Percentiles rank a stretch among this genome's conserved stretches.
phyloP scores from a whole-genome alignment of 306 rosid species.

The Sechiopsis laciniata region DNA sequence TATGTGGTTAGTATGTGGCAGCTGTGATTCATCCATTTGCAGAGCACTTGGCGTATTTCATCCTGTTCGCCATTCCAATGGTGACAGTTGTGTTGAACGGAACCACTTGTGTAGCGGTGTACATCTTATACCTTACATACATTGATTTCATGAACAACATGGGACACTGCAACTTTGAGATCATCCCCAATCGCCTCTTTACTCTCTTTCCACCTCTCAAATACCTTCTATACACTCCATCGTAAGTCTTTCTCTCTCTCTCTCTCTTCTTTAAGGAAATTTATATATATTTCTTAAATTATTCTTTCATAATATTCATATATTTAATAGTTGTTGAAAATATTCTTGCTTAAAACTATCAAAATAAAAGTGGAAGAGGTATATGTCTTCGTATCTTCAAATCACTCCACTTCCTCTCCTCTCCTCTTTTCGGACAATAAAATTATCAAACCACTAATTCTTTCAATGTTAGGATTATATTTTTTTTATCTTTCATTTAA shows the following conservation, averaged over 20 bases:
- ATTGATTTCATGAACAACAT: constrained; percentile 47
- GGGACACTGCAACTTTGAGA: constrained; percentile 48
- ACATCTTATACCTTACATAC: constrained; percentile 20
- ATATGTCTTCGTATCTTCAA: too few species aligned
- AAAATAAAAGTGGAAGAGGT: too few species aligned
- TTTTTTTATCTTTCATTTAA: too few species aligned
- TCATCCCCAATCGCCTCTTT: constrained; percentile 38
- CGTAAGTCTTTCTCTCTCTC: constrained; percentile 28
- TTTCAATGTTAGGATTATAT: too few species aligned
- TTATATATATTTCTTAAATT: too few species aligned
- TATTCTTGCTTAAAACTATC: too few species aligned
- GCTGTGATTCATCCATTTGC: constrained; percentile 52
- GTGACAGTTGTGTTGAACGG: constrained; percentile 4
- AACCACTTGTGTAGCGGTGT: constrained; percentile 18
- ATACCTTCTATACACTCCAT: constrained; percentile 38
- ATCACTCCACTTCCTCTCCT: too few species aligned
- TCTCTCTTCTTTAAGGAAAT: not conserved
- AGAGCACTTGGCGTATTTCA: constrained; percentile 34
- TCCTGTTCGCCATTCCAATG: constrained; percentile 34
- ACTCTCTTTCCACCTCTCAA: constrained; percentile 42
- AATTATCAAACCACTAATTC: too few species aligned
- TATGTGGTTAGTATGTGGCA: too few species aligned
- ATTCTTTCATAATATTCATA: too few species aligned
- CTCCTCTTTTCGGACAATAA: too few species aligned
- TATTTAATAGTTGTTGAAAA: too few species aligned